phyloP scores from a whole-genome alignment of 129 eudicot species.

The Rutidosis leptorrhynchoides region DNA sequence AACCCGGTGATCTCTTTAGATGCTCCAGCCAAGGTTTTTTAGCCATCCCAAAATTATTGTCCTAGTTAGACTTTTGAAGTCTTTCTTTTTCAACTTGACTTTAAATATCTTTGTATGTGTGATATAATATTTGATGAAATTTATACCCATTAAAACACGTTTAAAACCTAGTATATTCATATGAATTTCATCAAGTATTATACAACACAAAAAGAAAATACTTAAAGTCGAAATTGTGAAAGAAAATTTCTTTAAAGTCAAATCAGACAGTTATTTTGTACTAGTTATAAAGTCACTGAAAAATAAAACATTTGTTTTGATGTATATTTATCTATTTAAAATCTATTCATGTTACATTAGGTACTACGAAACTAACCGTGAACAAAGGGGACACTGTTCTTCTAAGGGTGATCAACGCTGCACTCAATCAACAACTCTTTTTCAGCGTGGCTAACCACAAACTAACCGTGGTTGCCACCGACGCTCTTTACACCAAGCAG shows the following conservation, averaged over 20 bases:
- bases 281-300: neutral
- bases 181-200: too few relatives aligned
- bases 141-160: too few relatives aligned
- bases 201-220: too few relatives aligned
- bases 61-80: too few relatives aligned
- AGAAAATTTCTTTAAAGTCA: too few relatives aligned
- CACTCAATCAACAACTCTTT: slow-evolving; percentile 87
- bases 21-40: slow-evolving; percentile 66
- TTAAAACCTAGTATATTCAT: too few relatives aligned
- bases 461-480: slow-evolving; percentile 71
- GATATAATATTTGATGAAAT: too few relatives aligned
- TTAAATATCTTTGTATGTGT: too few relatives aligned
- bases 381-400: slow-evolving; percentile 68
- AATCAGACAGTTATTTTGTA: too few relatives aligned
- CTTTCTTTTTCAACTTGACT: too few relatives aligned
- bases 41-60: neutral
- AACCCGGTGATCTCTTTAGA: slow-evolving; percentile 79
- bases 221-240: too few relatives aligned
- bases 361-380: slow-evolving; percentile 45
- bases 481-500: slow-evolving; percentile 68
- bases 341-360: slow-evolving; percentile 30
- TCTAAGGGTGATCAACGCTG: slow-evolving; percentile 79
- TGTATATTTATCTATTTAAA: neutral
- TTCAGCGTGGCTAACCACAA: slow-evolving; percentile 71
- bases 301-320: neutral